These are phyloP conservation scores for Vaccinium macrocarpon DNA, from an alignment of 148 eudicot species.

Conservation along the genomic window DNA sequence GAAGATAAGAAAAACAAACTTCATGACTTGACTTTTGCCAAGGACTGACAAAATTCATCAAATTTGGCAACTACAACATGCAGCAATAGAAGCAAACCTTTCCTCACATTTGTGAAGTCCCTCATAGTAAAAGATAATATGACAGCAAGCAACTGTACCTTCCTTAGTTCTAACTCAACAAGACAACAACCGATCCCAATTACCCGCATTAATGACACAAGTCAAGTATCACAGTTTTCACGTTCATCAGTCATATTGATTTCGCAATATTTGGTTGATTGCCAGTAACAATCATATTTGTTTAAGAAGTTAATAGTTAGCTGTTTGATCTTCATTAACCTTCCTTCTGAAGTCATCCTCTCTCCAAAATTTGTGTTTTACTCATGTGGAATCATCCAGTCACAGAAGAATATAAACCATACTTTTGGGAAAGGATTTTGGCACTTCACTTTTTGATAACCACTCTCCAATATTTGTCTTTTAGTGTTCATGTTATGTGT, in stretches of 20 bases:
- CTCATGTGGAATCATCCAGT: background rate
- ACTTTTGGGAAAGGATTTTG: background rate
- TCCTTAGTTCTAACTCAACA: background rate
- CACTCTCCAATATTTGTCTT: too few relatives aligned
- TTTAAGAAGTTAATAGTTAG: background rate
- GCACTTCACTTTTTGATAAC: too few relatives aligned
- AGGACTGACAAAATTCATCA: background rate
- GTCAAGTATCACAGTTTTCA: background rate
- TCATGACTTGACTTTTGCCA: background rate
- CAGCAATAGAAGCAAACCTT: slow-evolving; percentile 1
- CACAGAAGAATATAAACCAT: background rate
- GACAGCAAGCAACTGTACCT: background rate
- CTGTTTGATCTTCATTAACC: background rate
- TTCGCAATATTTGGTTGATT: background rate
- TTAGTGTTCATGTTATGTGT: too few relatives aligned
- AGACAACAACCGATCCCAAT: background rate
- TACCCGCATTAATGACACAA: background rate
- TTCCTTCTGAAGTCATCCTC: background rate
- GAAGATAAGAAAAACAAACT: background rate
- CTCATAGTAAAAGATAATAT: background rate
- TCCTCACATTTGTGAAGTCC: background rate
- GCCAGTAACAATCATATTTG: background rate
- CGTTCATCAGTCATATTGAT: background rate
- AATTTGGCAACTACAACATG: background rate
- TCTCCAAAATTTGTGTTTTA: background rate